These are phyloP conservation scores for Epichloe aotearoae DNA, from an alignment of 2,329 filamentous ascomycete species.

Conservation along the genomic window DNA sequence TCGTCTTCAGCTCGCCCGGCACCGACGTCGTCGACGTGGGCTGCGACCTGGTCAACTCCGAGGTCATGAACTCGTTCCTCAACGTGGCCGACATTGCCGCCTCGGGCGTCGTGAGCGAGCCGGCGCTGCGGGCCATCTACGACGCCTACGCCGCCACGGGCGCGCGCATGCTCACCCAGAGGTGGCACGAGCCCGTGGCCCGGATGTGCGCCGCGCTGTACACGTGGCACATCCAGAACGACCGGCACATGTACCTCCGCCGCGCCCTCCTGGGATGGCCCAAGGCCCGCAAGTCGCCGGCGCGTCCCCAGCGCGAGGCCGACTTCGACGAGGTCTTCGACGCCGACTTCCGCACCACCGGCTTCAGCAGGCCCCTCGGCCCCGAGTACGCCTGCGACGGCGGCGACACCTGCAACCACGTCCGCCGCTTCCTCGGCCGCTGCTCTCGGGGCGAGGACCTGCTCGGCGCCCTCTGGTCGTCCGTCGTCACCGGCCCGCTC, in stretches of 20 bases:
- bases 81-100: constrained; percentile 9
- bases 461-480: constrained; percentile 9
- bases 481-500: constrained; percentile 8
- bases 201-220: constrained; percentile 19
- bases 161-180: constrained; percentile 17
- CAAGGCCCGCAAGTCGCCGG: constrained; percentile 15
- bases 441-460: constrained; percentile 1
- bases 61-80: constrained; percentile 12
- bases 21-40: constrained; percentile 12
- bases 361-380: constrained; percentile 12
- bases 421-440: constrained; percentile 5
- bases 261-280: constrained; percentile 17
- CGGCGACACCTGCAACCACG: constrained; percentile 10
- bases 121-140: constrained; percentile 9
- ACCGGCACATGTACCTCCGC: constrained; percentile 19
- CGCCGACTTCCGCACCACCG: constrained; percentile 14
- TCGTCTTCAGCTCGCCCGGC: constrained; percentile 11
- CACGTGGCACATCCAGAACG: constrained; percentile 20
- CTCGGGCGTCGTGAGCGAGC: constrained; percentile 10
- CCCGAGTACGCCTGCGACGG: constrained; percentile 9
- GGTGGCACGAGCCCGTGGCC: constrained; percentile 19
- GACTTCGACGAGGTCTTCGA: constrained; percentile 20
- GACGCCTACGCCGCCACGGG: constrained; percentile 11
- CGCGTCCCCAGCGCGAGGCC: constrained; percentile 12
- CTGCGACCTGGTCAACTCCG: constrained; percentile 10